Percentiles rank a stretch among this genome's conserved stretches.
Evolutionary conservation across 1,284 basidiomycete species (phyloP).

Genomic region (Cystobasidium pallidum): DNA sequence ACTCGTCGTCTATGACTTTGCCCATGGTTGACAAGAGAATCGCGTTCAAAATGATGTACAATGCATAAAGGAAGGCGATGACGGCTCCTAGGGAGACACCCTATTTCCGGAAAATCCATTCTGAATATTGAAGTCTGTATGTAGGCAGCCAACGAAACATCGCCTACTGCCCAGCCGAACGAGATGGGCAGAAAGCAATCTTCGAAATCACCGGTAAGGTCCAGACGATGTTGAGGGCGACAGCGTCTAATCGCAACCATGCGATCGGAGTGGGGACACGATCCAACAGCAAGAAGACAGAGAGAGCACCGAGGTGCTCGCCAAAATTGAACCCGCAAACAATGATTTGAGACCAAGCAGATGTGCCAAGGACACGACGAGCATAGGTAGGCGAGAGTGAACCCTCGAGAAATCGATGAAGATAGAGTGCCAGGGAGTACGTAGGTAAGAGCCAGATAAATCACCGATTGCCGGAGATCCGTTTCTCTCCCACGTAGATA

Average conservation of each 20-base stretch:
- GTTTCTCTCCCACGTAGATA: constrained; percentile 54
- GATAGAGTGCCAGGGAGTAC: constrained; percentile 56
- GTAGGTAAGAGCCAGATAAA: constrained; percentile 52
- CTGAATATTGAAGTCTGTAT: constrained; percentile 56
- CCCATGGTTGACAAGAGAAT: constrained; percentile 56
- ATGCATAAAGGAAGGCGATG: constrained; percentile 53
- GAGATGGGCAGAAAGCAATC: constrained; percentile 54
- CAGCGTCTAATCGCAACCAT: constrained; percentile 56
- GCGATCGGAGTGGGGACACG: constrained; percentile 54
- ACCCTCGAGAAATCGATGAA: constrained; percentile 57
- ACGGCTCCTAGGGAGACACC: constrained; percentile 57
- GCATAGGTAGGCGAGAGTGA: constrained; percentile 56
- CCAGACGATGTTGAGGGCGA: constrained; percentile 57
- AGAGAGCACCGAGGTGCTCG: constrained; percentile 56
- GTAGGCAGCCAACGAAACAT: constrained; percentile 57
- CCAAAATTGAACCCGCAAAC: constrained; percentile 54
- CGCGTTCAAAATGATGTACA: constrained; percentile 55
- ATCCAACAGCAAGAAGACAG: constrained; percentile 54
- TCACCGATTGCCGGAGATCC: constrained; percentile 53
- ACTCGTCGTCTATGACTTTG: constrained; percentile 55
- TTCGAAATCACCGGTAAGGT: constrained; percentile 54
- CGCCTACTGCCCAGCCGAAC: constrained; percentile 58
- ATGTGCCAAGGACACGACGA: constrained; percentile 54
- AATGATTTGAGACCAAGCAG: constrained; percentile 56
- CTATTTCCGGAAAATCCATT: constrained; percentile 54